Base-by-base conservation (phyloP, 176 grass and related monocot species). In the Alopecurus myosuroides region DNA sequence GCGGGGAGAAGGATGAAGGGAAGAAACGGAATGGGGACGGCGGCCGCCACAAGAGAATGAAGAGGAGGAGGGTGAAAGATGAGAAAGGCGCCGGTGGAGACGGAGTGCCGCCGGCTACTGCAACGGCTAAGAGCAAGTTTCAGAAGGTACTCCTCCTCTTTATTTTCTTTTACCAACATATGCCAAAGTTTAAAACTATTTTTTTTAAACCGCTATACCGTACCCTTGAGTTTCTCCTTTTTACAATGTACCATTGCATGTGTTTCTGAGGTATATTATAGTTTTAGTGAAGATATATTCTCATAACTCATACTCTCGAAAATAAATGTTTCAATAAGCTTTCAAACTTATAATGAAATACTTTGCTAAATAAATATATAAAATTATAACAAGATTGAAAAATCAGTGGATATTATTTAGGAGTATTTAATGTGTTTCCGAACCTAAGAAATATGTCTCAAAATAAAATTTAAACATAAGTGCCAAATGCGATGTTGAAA, bases 61-160 rank as follows among this genome's bases (percentile, higher is more conserved):
- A 85, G 74, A 99, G 88, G 69, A 91, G 81, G 88, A 85, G 48
- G 50, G 83, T 86, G 42, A 91, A 92, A 48, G 67, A 87, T 26
- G 84, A 58, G 10, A 87, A 87, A 67, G 48, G 81, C 40, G 28
- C 19, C 60, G 60, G 9, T 15, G 40, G 55, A 36, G 63, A 68
- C 4, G 74, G 69, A 33, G 31, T 34, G 39, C 50, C 55, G 9
- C 50, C 55, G 11, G 79, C 33, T 18, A 76, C 11, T 41, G 64
- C 75, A 53, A 73, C 41, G 0, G 36, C 19, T 7, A 90, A 95
- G 77, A 97, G 86, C 80, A 94, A 94, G 67, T 89, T 99, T 82
- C 88, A 92, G 33, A 99, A 99, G 97, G 97, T 97, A 76, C 15
- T 10, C 0, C 25, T 65, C 5, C 51, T 61, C 26, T 29, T 46